phyloP scores from a whole-genome alignment of 495 filamentous ascomycete genomes.

The Penicillium chermesinum region DNA sequence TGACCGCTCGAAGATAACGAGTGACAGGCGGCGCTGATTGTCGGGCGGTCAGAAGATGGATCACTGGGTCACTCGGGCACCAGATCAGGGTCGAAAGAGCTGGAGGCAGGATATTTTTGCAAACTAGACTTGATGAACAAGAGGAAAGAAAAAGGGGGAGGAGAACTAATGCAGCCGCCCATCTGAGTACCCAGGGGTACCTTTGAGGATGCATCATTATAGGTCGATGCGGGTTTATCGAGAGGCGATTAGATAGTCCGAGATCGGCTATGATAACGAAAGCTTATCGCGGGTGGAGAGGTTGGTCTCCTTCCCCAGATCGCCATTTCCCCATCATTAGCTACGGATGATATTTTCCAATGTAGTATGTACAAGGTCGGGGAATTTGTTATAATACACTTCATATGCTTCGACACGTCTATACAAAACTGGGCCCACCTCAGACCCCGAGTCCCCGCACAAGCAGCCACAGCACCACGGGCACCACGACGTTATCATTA shows the following conservation, averaged over 20 bases:
- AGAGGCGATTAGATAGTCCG: conserved; percentile 22
- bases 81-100: background rate
- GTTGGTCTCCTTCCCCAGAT: no score
- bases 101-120: background rate
- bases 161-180: conserved; percentile 8
- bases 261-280: conserved; percentile 18
- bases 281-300: conserved; percentile 11
- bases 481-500: conserved; percentile 98
- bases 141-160: conserved; percentile 3
- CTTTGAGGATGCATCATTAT: background rate
- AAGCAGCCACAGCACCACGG: conserved; percentile 87
- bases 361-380: background rate
- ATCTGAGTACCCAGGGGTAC: conserved; percentile 1
- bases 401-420: background rate
- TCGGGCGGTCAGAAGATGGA: conserved; percentile 34
- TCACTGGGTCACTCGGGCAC: conserved; percentile 9
- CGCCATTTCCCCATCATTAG: no score
- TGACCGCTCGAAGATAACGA: conserved; percentile 39
- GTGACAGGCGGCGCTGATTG: conserved; percentile 17
- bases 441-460: conserved; percentile 73
- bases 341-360: background rate
- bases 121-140: background rate
- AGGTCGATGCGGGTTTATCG: conserved; percentile 13
- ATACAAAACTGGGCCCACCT: conserved; percentile 9
- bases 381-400: no score